phyloP scores from a whole-genome alignment of 2,329 filamentous ascomycete species.

The Trichoderma sp. region DNA sequence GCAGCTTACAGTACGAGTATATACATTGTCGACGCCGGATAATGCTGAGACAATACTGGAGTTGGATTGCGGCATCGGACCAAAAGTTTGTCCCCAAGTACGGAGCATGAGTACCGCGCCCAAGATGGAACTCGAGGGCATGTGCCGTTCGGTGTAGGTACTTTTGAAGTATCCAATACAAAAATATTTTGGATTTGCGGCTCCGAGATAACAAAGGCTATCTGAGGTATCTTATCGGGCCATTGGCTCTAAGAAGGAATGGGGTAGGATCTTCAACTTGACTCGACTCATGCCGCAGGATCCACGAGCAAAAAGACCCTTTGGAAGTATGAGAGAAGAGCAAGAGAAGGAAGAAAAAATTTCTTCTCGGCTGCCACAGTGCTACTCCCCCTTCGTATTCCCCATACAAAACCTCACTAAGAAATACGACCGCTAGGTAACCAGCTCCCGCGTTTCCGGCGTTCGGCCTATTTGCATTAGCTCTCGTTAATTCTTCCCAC shows the following conservation, averaged over 20 bases:
- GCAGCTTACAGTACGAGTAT: not conserved
- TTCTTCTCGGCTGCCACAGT: not conserved
- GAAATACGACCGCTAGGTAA: not conserved
- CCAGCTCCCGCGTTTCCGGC: slow-evolving; percentile 10
- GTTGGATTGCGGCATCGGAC: slow-evolving; percentile 17
- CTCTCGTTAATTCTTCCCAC: not conserved
- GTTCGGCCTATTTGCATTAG: slow-evolving; percentile 18
- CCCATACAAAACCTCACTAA: not conserved
- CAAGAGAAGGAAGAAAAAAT: not conserved
- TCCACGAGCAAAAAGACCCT: not conserved
- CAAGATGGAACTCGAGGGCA: too few relatives aligned
- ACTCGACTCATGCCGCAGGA: not conserved
- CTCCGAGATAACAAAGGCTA: slow-evolving; percentile 5
- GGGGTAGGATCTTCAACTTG: slow-evolving; percentile 3
- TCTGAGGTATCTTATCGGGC: not conserved
- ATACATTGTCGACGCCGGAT: not conserved
- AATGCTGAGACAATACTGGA: slow-evolving; percentile 11
- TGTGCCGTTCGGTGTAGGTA: not conserved
- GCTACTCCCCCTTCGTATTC: not conserved
- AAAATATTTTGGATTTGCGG: not conserved
- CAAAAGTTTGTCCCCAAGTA: not conserved
- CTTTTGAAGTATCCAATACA: not conserved
- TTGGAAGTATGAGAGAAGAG: not conserved
- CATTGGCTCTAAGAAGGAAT: not conserved
- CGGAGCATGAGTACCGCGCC: not conserved